A percentile compares a stretch with the other conserved stretches of the same genome.
phyloP scores from a whole-genome alignment of 306 rosid genomes.

The Adenanthera pavonina region DNA sequence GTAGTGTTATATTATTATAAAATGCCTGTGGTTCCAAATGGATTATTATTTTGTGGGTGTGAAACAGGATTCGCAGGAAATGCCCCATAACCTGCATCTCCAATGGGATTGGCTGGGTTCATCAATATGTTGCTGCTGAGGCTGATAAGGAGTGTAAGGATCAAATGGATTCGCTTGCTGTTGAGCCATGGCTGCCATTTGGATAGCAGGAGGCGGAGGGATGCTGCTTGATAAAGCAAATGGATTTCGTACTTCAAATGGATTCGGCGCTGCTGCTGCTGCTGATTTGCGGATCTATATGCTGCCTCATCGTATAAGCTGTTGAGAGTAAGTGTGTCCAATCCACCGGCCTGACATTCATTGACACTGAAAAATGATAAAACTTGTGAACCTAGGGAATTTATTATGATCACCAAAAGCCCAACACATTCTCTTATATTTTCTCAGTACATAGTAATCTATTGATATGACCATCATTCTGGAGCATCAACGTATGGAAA shows the following conservation, averaged over 20 bases:
- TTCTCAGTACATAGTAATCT: not conserved
- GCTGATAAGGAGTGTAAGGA: conserved; percentile 66
- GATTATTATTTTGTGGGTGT: conserved; percentile 80
- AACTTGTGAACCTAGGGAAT: conserved; percentile 24
- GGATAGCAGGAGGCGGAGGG: conserved; percentile 67
- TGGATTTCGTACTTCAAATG: conserved; percentile 88
- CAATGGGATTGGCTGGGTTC: conserved; percentile 87
- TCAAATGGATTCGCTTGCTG: conserved; percentile 87
- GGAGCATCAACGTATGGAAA: conserved; percentile 3
- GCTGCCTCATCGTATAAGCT: conserved; percentile 90
- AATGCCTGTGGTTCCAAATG: conserved; percentile 91
- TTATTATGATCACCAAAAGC: not conserved
- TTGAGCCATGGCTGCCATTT: conserved; percentile 72
- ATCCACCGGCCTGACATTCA: conserved; percentile 85
- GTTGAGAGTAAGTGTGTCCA: conserved; percentile 84
- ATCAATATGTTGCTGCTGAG: conserved; percentile 74
- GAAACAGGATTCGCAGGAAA: conserved; percentile 60
- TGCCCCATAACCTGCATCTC: conserved; percentile 79
- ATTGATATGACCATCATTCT: too few species aligned
- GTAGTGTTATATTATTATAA: conserved; percentile 48
- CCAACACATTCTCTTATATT: not conserved
- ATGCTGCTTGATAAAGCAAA: conserved; percentile 69
- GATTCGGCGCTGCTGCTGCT: conserved; percentile 89
- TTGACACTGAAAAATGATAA: conserved; percentile 4
- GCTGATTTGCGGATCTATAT: conserved; percentile 71